These are phyloP conservation scores for Ceratopteris richardii DNA, from an alignment of 75 land plant species.

Conservation along the genomic window DNA sequence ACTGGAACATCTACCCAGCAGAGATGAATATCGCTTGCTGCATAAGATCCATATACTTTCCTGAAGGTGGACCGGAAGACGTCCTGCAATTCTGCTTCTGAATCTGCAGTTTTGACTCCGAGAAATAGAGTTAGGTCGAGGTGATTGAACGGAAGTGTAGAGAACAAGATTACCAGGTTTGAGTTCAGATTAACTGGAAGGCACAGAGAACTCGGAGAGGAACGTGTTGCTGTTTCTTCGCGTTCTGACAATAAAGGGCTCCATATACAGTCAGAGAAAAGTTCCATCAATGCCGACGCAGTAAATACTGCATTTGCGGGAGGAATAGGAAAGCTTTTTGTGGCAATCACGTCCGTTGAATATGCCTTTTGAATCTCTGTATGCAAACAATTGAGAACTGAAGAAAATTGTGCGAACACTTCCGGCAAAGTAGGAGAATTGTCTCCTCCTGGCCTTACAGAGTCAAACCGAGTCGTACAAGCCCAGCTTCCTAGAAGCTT, in stretches of 20 bases:
- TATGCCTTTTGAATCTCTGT: slow-evolving; percentile 6
- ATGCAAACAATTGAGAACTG: slow-evolving; percentile 5
- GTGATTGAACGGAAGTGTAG: slow-evolving; percentile 18
- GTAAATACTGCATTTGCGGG: slow-evolving; percentile 17
- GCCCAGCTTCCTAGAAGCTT: slow-evolving; percentile 25
- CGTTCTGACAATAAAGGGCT: slow-evolving; percentile 16
- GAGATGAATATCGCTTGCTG: slow-evolving; percentile 40
- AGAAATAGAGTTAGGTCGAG: slow-evolving; percentile 24
- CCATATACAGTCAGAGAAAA: slow-evolving; percentile 62
- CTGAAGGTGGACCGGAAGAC: slow-evolving; percentile 31
- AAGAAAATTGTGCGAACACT: slow-evolving; percentile 6
- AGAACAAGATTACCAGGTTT: slow-evolving; percentile 64
- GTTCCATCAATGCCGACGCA: slow-evolving; percentile 45
- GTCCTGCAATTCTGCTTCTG: slow-evolving; percentile 10
- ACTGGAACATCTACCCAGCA: slow-evolving; percentile 60
- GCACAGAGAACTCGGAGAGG: too few relatives aligned
- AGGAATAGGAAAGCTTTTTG: neutral
- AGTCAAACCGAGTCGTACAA: slow-evolving; percentile 35
- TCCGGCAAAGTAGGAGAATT: slow-evolving; percentile 18
- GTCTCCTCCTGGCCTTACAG: slow-evolving; percentile 13
- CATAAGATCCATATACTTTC: slow-evolving; percentile 30
- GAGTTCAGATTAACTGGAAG: slow-evolving; percentile 8
- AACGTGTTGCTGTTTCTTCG: too few relatives aligned
- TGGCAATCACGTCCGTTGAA: neutral
- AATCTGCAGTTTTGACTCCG: slow-evolving; percentile 11